These are phyloP conservation scores for Ceratocystis eucalypticola DNA, from an alignment of 2,329 filamentous ascomycete genomes.

Conservation along the genomic window DNA sequence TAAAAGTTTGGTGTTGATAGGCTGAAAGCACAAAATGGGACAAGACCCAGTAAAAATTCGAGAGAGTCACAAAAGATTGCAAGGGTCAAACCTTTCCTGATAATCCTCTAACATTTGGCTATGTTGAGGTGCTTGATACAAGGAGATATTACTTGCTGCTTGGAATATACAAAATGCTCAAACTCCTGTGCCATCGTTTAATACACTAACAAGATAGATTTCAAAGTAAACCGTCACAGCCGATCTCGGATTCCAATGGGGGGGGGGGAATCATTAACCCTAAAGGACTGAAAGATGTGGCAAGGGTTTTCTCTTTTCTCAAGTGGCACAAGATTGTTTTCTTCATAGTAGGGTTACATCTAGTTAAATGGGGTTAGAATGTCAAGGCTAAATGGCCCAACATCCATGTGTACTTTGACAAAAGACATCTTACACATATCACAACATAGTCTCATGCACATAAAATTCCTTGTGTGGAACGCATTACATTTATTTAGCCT, in stretches of 20 bases:
- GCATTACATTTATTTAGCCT: not conserved
- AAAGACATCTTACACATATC: not conserved
- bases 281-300: not conserved
- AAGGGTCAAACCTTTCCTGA: conserved; percentile 1
- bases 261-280: not conserved
- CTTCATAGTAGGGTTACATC: not conserved
- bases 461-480: not conserved
- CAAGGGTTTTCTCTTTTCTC: not conserved
- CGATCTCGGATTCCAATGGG: not conserved
- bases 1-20: not conserved
- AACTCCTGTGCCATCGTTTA: not conserved
- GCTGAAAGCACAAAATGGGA: not conserved
- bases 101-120: not conserved
- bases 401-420: not conserved
- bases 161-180: not conserved
- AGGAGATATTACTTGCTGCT: not conserved
- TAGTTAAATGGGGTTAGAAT: not conserved
- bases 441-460: not conserved
- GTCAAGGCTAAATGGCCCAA: not conserved
- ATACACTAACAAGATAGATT: not conserved
- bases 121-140: not conserved
- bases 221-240: not conserved
- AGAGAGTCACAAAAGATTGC: not conserved
- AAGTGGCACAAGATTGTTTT: not conserved
- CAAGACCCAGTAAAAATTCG: conserved; percentile 5